Evolutionary conservation across 441 rosid genomes (phyloP).

Genomic region (Isatis lusitanica): DNA sequence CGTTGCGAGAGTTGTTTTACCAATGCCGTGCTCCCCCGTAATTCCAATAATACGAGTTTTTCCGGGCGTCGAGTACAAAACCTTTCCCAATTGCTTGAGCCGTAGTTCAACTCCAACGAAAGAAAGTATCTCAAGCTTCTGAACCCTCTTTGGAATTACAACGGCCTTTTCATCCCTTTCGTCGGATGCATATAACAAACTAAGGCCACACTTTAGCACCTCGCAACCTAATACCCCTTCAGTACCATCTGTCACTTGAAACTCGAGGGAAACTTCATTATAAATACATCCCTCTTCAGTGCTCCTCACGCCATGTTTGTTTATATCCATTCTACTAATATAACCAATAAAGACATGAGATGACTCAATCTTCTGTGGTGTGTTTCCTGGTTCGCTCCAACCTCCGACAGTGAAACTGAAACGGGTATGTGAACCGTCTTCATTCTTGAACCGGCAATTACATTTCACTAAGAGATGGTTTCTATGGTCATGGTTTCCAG

Average conservation of each 20-base stretch:
- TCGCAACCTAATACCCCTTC: background rate
- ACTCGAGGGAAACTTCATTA: background rate
- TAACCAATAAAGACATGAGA: slow-evolving; percentile 24
- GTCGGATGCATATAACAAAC: background rate
- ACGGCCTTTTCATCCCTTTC: background rate
- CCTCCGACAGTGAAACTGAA: slow-evolving; percentile 9
- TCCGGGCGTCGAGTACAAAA: too few species aligned
- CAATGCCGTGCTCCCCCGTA: slow-evolving; percentile 13
- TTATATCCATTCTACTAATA: slow-evolving; percentile 9
- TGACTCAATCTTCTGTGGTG: background rate
- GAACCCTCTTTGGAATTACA: too few species aligned
- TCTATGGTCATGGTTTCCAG: background rate
- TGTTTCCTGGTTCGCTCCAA: slow-evolving; percentile 1
- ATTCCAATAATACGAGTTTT: slow-evolving; percentile 15
- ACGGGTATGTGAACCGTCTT: slow-evolving; percentile 7
- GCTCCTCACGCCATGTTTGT: background rate
- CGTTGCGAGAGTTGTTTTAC: slow-evolving; percentile 19
- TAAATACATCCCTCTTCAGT: background rate
- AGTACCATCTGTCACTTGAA: slow-evolving; percentile 6
- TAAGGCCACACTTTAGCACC: background rate
- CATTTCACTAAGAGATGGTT: slow-evolving; percentile 12
- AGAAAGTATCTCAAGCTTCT: too few species aligned
- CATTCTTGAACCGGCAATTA: slow-evolving; percentile 7
- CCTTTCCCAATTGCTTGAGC: background rate
- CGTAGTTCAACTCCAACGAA: background rate